Evolutionary conservation across 306 rosid genomes (phyloP).

Genomic region (Datisca glomerata): DNA sequence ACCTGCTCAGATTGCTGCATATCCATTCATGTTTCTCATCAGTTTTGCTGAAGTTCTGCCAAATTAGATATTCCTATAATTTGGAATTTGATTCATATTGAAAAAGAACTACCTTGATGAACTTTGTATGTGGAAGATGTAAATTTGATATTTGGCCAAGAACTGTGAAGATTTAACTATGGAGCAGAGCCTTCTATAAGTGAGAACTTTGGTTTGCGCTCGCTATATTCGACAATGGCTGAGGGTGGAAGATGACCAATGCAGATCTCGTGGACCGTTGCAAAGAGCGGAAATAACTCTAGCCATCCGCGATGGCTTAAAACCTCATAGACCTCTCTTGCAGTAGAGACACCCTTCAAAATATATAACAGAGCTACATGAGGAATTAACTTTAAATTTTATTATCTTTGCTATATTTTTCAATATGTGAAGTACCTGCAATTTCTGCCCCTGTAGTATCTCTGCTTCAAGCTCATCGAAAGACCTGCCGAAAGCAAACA

Average conservation of each 20-base stretch:
- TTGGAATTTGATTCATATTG: too few relatives aligned
- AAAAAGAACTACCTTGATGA: too few relatives aligned
- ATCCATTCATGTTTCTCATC: too few relatives aligned
- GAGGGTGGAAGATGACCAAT: constrained; percentile 69
- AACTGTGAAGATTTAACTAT: too few relatives aligned
- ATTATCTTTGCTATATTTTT: too few relatives aligned
- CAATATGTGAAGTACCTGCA: constrained; percentile 64
- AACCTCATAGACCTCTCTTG: constrained; percentile 80
- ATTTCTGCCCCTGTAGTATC: constrained; percentile 80
- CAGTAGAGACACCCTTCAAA: constrained; percentile 82
- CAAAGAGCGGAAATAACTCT: constrained; percentile 67
- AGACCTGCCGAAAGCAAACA: constrained; percentile 34
- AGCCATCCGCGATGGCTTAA: constrained; percentile 72
- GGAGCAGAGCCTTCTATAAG: constrained; percentile 12
- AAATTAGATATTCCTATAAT: too few relatives aligned
- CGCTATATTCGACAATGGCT: constrained; percentile 58
- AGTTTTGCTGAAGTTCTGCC: too few relatives aligned
- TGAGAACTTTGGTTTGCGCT: constrained; percentile 31
- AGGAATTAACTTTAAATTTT: too few relatives aligned
- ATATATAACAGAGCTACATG: too few relatives aligned
- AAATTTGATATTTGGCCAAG: too few relatives aligned
- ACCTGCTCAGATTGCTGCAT: too few relatives aligned
- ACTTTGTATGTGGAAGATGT: too few relatives aligned
- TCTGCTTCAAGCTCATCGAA: constrained; percentile 84
- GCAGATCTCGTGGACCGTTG: constrained; percentile 76